phyloP scores from a whole-genome alignment of 2,329 filamentous ascomycete species.

The Epichloe uncinata region DNA sequence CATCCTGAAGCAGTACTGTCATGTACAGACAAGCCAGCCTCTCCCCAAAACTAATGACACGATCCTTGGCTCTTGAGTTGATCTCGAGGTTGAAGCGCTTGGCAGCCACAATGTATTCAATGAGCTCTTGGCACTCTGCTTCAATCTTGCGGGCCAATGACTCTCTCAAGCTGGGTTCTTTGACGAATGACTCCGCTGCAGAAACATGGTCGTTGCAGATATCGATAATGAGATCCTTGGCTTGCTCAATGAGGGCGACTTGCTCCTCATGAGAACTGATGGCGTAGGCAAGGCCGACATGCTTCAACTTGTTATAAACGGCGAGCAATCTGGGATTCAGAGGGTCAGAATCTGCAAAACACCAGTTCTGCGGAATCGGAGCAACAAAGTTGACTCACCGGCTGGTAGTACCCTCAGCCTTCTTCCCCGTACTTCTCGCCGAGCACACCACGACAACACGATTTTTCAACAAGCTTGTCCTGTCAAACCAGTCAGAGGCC shows the following conservation, averaged over 20 bases:
- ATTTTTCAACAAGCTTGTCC: constrained; percentile 45
- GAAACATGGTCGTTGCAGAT: constrained; percentile 72
- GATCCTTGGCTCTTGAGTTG: constrained; percentile 66
- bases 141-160: constrained; percentile 54
- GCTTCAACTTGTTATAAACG: constrained; percentile 43
- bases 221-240: constrained; percentile 61
- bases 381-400: constrained; percentile 47
- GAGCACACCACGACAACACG: constrained; percentile 91
- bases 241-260: constrained; percentile 44
- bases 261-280: constrained; percentile 40
- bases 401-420: constrained; percentile 89
- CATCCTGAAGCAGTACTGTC: constrained; percentile 69
- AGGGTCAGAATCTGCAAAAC: neutral
- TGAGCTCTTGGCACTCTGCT: constrained; percentile 65
- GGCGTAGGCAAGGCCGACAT: constrained; percentile 31
- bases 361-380: neutral
- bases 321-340: constrained; percentile 35
- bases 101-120: constrained; percentile 55
- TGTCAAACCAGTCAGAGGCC: constrained; percentile 6
- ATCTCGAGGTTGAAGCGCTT: constrained; percentile 61
- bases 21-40: constrained; percentile 91
- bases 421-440: constrained; percentile 85
- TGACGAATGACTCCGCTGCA: constrained; percentile 53
- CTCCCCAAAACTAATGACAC: constrained; percentile 89
- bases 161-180: constrained; percentile 40